Evolutionary conservation across 345 rosid species (phyloP).

Genomic region (Eucalyptus regnans): DNA sequence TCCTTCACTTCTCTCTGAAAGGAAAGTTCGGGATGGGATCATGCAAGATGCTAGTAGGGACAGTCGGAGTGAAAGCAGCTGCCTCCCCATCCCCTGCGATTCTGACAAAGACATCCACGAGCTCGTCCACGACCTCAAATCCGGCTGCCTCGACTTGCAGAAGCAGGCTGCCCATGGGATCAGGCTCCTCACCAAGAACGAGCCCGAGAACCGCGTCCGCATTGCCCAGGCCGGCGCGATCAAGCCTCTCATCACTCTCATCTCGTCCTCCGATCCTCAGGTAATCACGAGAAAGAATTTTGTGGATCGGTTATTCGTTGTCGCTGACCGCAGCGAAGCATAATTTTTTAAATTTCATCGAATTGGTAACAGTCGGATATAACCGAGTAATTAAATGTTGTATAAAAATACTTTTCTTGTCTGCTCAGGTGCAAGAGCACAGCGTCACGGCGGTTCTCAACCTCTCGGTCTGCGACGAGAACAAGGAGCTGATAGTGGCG

Average conservation of each 20-base stretch:
- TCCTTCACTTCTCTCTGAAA: slow-evolving; percentile 64
- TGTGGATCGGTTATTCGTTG: neutral
- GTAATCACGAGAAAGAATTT: neutral
- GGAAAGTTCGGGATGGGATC: slow-evolving; percentile 56
- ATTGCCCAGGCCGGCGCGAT: slow-evolving; percentile 83
- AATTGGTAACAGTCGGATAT: neutral
- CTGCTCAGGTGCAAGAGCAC: neutral
- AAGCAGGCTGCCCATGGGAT: slow-evolving; percentile 90
- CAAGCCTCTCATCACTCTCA: slow-evolving; percentile 52
- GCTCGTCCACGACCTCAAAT: slow-evolving; percentile 49
- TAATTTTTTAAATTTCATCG: neutral
- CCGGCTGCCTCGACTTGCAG: slow-evolving; percentile 66
- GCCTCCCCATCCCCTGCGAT: slow-evolving; percentile 19
- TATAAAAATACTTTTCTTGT: neutral
- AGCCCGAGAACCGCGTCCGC: slow-evolving; percentile 66
- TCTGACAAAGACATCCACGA: slow-evolving; percentile 56
- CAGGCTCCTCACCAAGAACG: slow-evolving; percentile 79
- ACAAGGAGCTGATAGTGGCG: too few species aligned
- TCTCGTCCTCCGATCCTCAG: slow-evolving; percentile 26
- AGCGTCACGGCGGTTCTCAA: too few species aligned
- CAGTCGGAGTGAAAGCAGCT: slow-evolving; percentile 46
- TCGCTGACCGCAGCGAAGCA: neutral
- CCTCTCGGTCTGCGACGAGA: too few species aligned
- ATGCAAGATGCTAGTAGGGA: slow-evolving; percentile 71
- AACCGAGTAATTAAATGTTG: neutral